These are phyloP conservation scores for Fagopyrum tataricum DNA, from an alignment of 148 eudicot species.

Conservation along the genomic window DNA sequence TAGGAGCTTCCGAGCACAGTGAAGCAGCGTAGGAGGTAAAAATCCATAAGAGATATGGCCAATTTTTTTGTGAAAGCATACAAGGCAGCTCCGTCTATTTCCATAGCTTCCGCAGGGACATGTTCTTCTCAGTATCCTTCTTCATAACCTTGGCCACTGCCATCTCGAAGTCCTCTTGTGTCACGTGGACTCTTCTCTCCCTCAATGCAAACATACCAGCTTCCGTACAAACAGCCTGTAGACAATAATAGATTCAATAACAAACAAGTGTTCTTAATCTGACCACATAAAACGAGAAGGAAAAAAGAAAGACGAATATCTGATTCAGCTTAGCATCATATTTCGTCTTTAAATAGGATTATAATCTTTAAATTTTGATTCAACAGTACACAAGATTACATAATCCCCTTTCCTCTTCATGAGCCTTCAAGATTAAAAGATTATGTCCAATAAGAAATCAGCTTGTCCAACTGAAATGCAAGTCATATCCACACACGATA, in stretches of 20 bases:
- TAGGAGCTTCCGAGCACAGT: background rate
- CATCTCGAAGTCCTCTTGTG: conserved; percentile 21
- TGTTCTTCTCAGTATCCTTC: conserved; percentile 18
- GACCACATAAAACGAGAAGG: no score
- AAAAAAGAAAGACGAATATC: no score
- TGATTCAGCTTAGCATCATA: no score
- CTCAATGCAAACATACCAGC: conserved; percentile 22
- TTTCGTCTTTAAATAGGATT: no score
- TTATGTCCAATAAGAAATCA: background rate
- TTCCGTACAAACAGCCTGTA: conserved; percentile 21
- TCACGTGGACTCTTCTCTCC: conserved; percentile 21
- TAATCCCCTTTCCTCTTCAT: background rate
- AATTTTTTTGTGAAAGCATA: background rate
- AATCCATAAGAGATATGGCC: background rate
- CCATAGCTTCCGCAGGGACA: conserved; percentile 11
- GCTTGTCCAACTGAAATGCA: background rate
- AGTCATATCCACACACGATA: background rate
- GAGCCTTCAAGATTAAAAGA: background rate
- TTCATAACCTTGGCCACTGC: conserved; percentile 22
- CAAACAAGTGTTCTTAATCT: background rate
- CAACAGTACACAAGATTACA: no score
- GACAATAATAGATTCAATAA: background rate
- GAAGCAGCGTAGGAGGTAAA: background rate
- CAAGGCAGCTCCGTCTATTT: background rate
- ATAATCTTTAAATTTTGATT: no score